These are phyloP conservation scores for Chamaenerion angustifolium DNA, from an alignment of 345 rosid genomes.

Conservation along the genomic window DNA sequence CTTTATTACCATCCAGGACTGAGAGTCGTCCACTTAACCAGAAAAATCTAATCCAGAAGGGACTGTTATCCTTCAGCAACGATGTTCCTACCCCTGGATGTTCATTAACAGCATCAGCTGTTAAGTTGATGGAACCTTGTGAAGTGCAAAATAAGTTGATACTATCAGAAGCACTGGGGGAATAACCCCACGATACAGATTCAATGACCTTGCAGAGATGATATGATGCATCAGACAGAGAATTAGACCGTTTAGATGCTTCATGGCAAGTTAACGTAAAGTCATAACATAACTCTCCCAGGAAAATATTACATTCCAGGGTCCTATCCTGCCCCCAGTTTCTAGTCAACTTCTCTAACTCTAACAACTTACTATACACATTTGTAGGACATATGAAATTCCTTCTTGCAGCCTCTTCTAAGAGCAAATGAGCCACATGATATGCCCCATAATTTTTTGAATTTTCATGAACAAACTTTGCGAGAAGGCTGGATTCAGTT, in stretches of 20 bases:
- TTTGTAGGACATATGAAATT: conserved; percentile 25
- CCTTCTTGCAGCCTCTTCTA: conserved; percentile 48
- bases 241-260: conserved; percentile 35
- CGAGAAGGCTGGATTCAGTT: conserved; percentile 34
- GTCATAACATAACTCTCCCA: conserved; percentile 79
- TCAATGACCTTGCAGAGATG: conserved; percentile 86
- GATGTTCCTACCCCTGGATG: conserved; percentile 8
- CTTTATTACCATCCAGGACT: conserved; percentile 57
- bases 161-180: conserved; percentile 22
- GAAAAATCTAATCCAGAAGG: conserved; percentile 76
- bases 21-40: conserved; percentile 90
- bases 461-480: conserved; percentile 44
- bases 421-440: conserved; percentile 81
- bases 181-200: conserved; percentile 58
- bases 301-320: conserved; percentile 79
- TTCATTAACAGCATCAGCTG: conserved; percentile 1
- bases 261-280: conserved; percentile 42
- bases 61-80: conserved; percentile 20
- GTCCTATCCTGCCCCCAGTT: conserved; percentile 74
- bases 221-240: conserved; percentile 57
- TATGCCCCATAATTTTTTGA: conserved; percentile 77
- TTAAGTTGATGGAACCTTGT: conserved; percentile 21
- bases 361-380: conserved; percentile 46
- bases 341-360: conserved; percentile 78
- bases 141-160: conserved; percentile 7